Percentiles rank a stretch among this genome's conserved stretches.
Conservation (phyloP, 2,329 filamentous ascomycete species). For the Rhinocladiella similis region DNA sequence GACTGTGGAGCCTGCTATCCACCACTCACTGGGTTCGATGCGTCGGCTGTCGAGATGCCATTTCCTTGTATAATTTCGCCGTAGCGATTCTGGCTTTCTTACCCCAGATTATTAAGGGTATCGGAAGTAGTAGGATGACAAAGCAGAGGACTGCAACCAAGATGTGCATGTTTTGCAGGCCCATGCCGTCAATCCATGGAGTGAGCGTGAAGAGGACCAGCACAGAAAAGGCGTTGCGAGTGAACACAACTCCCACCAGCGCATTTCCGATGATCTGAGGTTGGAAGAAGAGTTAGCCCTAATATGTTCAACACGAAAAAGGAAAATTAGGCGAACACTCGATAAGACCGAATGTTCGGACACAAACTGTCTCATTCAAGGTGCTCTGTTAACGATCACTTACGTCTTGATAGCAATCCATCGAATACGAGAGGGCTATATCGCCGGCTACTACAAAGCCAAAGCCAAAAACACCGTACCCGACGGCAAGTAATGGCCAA, state of each 20-base stretch:
- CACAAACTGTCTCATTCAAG: too few species aligned
- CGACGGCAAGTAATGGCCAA: conserved; percentile 31
- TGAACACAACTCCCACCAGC: conserved; percentile 46
- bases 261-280: conserved; percentile 48
- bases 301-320: background rate
- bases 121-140: conserved; percentile 32
- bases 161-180: conserved; percentile 43
- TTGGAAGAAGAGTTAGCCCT: background rate
- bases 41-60: conserved; percentile 9
- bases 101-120: conserved; percentile 35
- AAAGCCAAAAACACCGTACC: conserved; percentile 39
- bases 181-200: conserved; percentile 42
- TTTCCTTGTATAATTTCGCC: conserved; percentile 33
- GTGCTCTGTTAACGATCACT: conserved; percentile 12
- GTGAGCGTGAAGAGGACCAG: conserved; percentile 48
- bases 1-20: background rate
- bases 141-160: conserved; percentile 39
- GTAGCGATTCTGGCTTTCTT: conserved; percentile 36
- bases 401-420: conserved; percentile 35
- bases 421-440: conserved; percentile 32
- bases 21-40: background rate
- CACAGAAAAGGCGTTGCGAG: conserved; percentile 46
- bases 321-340: background rate
- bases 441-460: conserved; percentile 29
- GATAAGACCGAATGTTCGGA: too few species aligned